phyloP scores from a whole-genome alignment of 1,139 yeast species.

The Saccharomyces hybrid region DNA sequence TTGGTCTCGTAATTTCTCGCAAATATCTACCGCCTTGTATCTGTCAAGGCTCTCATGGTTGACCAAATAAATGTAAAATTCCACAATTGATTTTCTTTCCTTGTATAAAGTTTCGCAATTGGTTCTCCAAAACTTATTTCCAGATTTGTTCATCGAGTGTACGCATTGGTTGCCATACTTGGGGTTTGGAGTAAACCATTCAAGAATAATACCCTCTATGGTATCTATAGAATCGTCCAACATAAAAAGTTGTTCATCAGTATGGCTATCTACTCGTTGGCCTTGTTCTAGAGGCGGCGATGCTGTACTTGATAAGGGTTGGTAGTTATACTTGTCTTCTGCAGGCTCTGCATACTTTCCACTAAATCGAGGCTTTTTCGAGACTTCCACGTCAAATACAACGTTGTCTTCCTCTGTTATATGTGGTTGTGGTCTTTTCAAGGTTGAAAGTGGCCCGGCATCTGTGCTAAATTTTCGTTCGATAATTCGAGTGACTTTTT shows the following conservation, averaged over 20 bases:
- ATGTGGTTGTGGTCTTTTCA: conserved; percentile 2
- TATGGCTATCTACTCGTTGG: background rate
- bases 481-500: conserved; percentile 9
- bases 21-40: conserved; percentile 23
- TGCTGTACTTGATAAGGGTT: background rate
- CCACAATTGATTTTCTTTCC: conserved; percentile 26
- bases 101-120: conserved; percentile 21
- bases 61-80: conserved; percentile 27
- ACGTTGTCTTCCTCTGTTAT: background rate
- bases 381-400: background rate
- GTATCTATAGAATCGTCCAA: conserved; percentile 15
- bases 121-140: conserved; percentile 26
- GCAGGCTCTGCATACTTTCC: background rate
- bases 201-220: conserved; percentile 25
- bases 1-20: conserved; percentile 13
- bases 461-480: conserved; percentile 5
- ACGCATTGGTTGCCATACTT: conserved; percentile 23
- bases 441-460: background rate
- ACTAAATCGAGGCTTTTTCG: background rate
- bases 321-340: background rate
- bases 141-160: conserved; percentile 28
- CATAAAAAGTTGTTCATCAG: conserved; percentile 8
- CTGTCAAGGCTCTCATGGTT: conserved; percentile 20
- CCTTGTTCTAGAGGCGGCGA: background rate
- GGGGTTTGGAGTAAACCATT: conserved; percentile 32